Base-by-base conservation (phyloP, 1,284 basidiomycete species). In the Leccinum cinnamomeum region DNA sequence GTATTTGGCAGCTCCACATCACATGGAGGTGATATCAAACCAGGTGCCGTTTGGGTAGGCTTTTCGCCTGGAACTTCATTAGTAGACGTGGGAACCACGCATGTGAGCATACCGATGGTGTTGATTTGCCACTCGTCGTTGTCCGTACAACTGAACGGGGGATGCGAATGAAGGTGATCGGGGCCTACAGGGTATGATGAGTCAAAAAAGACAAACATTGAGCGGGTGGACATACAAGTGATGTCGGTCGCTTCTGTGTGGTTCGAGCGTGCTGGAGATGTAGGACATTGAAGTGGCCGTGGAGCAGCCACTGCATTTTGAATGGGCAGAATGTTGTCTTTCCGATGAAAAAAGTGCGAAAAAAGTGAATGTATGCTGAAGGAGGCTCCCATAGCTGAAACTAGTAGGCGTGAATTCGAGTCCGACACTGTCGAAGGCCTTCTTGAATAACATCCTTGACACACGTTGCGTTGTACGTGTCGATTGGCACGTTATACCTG, bases 181-280 rank as follows among this genome's bases (percentile, higher is more conserved):
- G 1, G 25, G 25, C 1, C 25, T 28, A 28, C 25, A 28, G 25
- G 25, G 25, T 28, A 28, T 1, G 25, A 28, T 28, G 25, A 1
- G 25, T 28, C 25, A 28, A 28, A 28, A 28, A 28, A 1, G 25
- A 5, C 5, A 16, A 41, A 55, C 18, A 12, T 12, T 16, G 30
- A 33, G 37, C 20, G 16, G 16, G 23, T 28, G 16, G 8, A 33
- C 58, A 20, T 61, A 59, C 58, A 58, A 59, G 35, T 58, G 28
- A 16, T 16, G 7, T 39, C 25, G 5, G 56, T 59, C 28, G 25
- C 35, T 25, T 60, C 58, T 18, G 53, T 16, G 14, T 55, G 33
- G 33, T 55, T 23, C 12, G 53, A 55, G 20, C n/a, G 33, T 23
- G 53, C 20, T 20, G 53, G 5, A 37, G 53, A 55, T 6, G 53